Evolutionary conservation across 202 grass and related monocot species (phyloP).

Genomic region (Bolboschoenoplectus hybrid): DNA sequence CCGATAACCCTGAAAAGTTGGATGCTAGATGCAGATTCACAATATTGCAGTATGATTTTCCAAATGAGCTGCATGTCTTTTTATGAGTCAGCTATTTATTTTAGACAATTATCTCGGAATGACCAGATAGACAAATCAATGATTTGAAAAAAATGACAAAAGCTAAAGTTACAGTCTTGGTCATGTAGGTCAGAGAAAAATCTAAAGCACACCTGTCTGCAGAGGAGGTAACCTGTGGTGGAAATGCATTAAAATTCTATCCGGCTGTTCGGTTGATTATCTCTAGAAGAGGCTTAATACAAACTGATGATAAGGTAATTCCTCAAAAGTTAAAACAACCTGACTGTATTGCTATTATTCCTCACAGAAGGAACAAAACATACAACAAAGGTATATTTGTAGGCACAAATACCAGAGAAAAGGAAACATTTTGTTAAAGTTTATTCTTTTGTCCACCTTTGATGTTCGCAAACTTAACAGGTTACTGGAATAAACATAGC

Average conservation of each 20-base stretch:
- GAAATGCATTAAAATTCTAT: conserved; percentile 89
- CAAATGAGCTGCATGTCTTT: neutral
- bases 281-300: conserved; percentile 67
- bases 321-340: neutral
- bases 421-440: neutral
- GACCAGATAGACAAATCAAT: neutral
- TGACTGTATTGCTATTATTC: neutral
- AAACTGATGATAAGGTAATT: conserved; percentile 66
- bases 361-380: neutral
- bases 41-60: neutral
- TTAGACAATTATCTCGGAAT: neutral
- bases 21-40: neutral
- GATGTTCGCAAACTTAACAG: conserved; percentile 45
- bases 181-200: conserved; percentile 68
- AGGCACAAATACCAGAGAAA: neutral
- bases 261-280: conserved; percentile 85
- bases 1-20: neutral
- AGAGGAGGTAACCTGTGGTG: conserved; percentile 78
- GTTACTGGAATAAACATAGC: conserved; percentile 71
- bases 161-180: neutral
- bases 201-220: conserved; percentile 38
- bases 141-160: conserved; percentile 15
- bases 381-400: neutral
- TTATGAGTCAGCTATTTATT: neutral
- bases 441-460: neutral